Percentiles rank a stretch among this genome's conserved stretches.
These are phyloP conservation scores for Candida morakotiae DNA, from an alignment of 805 yeast genomes.

Conservation along the genomic window DNA sequence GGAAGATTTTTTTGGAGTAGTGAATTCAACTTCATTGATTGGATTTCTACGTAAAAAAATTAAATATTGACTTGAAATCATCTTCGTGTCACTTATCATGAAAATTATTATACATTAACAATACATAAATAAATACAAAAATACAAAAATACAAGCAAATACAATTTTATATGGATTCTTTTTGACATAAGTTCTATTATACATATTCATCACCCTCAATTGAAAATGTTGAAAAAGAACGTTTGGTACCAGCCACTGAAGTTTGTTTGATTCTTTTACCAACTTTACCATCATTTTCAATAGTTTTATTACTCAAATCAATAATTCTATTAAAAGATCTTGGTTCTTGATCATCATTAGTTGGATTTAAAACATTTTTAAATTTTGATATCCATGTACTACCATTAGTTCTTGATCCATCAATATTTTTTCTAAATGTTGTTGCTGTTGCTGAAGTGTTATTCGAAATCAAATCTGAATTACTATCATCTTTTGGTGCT, in stretches of 20 bases:
- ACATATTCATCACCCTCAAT: slow-evolving; percentile 6
- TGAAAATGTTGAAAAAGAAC: slow-evolving; percentile 7
- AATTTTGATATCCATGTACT: slow-evolving; percentile 6
- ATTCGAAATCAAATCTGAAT: slow-evolving; percentile 3
- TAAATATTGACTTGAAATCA: no score
- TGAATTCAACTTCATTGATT: no score
- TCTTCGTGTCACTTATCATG: no score
- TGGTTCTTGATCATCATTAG: neutral
- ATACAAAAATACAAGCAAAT: no score
- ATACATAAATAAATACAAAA: no score
- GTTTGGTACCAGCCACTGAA: slow-evolving; percentile 3
- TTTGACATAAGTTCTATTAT: no score
- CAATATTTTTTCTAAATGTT: neutral
- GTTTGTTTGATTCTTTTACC: neutral
- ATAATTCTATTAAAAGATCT: neutral
- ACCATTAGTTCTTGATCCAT: neutral
- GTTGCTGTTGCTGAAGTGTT: neutral
- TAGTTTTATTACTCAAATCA: neutral
- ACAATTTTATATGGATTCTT: no score
- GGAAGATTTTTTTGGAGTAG: no score
- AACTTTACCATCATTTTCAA: neutral
- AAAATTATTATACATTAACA: no score
- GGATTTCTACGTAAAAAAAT: no score
- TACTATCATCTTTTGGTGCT: slow-evolving; percentile 1
- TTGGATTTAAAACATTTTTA: neutral